Conservation (phyloP, 2,329 filamentous ascomycete genomes). For the Alternaria postmessia region DNA sequence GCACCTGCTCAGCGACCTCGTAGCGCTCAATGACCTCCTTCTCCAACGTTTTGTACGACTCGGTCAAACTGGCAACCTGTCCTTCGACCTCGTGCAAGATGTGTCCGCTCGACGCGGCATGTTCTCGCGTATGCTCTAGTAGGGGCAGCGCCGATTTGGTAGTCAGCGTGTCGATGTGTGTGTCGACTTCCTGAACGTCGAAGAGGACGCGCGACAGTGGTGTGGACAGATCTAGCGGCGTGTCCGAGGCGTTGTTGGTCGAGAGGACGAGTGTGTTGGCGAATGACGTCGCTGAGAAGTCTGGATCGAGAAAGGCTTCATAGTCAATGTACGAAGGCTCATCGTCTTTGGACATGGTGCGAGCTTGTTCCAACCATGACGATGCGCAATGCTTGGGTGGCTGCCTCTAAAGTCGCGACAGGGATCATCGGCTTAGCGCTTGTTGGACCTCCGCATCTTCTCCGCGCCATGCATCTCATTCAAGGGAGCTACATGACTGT, state of each 20-base stretch:
- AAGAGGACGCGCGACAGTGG: slow-evolving; percentile 93
- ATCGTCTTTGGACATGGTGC: slow-evolving; percentile 45
- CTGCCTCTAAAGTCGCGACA: not conserved
- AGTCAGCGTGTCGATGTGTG: slow-evolving; percentile 89
- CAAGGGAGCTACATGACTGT: not conserved
- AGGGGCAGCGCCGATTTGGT: slow-evolving; percentile 83
- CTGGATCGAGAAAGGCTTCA: slow-evolving; percentile 83
- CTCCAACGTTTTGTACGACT: slow-evolving; percentile 85
- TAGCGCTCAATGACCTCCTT: slow-evolving; percentile 87
- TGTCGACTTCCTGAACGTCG: slow-evolving; percentile 96
- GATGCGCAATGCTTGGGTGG: not conserved
- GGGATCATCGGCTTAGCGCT: slow-evolving; percentile 16
- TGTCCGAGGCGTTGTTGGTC: slow-evolving; percentile 92
- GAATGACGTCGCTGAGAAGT: slow-evolving; percentile 82
- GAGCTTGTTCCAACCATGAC: not conserved
- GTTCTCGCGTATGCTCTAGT: slow-evolving; percentile 76
- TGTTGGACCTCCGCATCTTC: not conserved
- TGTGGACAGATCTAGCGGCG: slow-evolving; percentile 89
- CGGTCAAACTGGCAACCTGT: slow-evolving; percentile 80
- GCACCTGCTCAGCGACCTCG: slow-evolving; percentile 83
- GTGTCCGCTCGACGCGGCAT: slow-evolving; percentile 74
- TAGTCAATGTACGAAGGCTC: slow-evolving; percentile 94
- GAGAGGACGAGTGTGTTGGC: slow-evolving; percentile 87
- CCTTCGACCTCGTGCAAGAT: slow-evolving; percentile 80
- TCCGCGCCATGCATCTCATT: not conserved